Conservation (phyloP, 2,329 filamentous ascomycete genomes). For the Fusarium staphyleae region DNA sequence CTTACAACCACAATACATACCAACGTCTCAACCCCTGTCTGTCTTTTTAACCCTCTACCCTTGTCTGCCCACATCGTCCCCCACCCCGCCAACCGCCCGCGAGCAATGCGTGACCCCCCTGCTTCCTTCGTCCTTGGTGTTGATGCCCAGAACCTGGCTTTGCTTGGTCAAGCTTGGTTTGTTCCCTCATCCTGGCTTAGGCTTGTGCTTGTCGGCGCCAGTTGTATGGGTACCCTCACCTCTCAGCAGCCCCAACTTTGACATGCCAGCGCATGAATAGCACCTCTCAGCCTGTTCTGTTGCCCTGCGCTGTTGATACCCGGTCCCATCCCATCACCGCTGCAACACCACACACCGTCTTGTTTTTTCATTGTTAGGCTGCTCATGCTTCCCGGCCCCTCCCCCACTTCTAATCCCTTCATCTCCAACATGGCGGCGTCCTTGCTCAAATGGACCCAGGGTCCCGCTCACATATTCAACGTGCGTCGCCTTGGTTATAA, state of each 20-base stretch:
- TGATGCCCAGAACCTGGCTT: slow-evolving; percentile 23
- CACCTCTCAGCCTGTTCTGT: slow-evolving; percentile 14
- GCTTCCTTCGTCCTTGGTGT: slow-evolving; percentile 18
- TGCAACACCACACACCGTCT: slow-evolving; percentile 36
- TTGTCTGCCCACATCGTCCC: slow-evolving; percentile 34
- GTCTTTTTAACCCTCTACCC: slow-evolving; percentile 28
- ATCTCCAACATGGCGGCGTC: slow-evolving; percentile 24
- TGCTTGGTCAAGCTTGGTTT: slow-evolving; percentile 12
- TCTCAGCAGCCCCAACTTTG: slow-evolving; percentile 21
- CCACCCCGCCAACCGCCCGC: slow-evolving; percentile 31
- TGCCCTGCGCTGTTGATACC: slow-evolving; percentile 34
- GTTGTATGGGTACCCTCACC: slow-evolving; percentile 33
- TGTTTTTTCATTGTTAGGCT: slow-evolving; percentile 21
- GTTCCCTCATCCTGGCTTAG: slow-evolving; percentile 11
- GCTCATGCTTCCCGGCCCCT: slow-evolving; percentile 19
- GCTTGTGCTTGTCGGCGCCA: slow-evolving; percentile 6
- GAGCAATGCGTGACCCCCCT: slow-evolving; percentile 33
- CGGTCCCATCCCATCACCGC: slow-evolving; percentile 29
- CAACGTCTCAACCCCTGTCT: slow-evolving; percentile 24
- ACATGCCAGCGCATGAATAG: slow-evolving; percentile 39
- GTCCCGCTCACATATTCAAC: slow-evolving; percentile 23
- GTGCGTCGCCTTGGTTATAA: slow-evolving; percentile 24
- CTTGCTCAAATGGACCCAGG: slow-evolving; percentile 15
- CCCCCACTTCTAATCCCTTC: slow-evolving; percentile 18
- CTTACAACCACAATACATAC: slow-evolving; percentile 3